Evolutionary conservation across 2,329 filamentous ascomycete genomes (phyloP).

Genomic region (Paramyrothecium roridum): DNA sequence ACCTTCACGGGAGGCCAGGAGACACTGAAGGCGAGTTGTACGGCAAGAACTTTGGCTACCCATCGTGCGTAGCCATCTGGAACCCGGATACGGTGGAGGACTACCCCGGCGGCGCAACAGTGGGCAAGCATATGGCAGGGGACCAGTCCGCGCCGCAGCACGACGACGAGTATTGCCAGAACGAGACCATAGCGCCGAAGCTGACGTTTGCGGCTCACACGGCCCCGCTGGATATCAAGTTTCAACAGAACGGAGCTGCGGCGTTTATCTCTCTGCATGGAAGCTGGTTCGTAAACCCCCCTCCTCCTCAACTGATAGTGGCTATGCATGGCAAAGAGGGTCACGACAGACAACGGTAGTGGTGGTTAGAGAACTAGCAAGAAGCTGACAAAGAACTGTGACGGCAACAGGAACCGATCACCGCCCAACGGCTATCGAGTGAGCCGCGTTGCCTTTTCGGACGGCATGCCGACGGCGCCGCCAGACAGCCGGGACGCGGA

Average conservation of each 20-base stretch:
- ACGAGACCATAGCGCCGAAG: slow-evolving; percentile 13
- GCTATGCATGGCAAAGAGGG: too few species aligned
- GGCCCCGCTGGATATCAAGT: slow-evolving; percentile 64
- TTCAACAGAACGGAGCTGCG: slow-evolving; percentile 48
- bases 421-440: slow-evolving; percentile 35
- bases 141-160: slow-evolving; percentile 13
- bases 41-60: slow-evolving; percentile 59
- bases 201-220: slow-evolving; percentile 45
- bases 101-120: slow-evolving; percentile 24
- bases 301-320: background rate
- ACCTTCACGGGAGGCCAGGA: slow-evolving; percentile 60
- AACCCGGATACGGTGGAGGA: slow-evolving; percentile 27
- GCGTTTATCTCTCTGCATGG: slow-evolving; percentile 64
- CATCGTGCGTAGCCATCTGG: slow-evolving; percentile 60
- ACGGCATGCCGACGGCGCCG: slow-evolving; percentile 28
- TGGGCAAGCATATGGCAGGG: slow-evolving; percentile 17
- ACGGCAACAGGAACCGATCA: slow-evolving; percentile 22
- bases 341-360: too few species aligned
- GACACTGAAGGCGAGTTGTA: slow-evolving; percentile 13
- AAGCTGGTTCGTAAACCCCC: slow-evolving; percentile 39
- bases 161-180: slow-evolving; percentile 17
- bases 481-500: slow-evolving; percentile 36
- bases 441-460: slow-evolving; percentile 29
- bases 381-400: background rate
- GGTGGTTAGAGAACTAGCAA: too few species aligned